Conservation (phyloP, 2,329 filamentous ascomycete genomes). For the Diaporthe sp. region DNA sequence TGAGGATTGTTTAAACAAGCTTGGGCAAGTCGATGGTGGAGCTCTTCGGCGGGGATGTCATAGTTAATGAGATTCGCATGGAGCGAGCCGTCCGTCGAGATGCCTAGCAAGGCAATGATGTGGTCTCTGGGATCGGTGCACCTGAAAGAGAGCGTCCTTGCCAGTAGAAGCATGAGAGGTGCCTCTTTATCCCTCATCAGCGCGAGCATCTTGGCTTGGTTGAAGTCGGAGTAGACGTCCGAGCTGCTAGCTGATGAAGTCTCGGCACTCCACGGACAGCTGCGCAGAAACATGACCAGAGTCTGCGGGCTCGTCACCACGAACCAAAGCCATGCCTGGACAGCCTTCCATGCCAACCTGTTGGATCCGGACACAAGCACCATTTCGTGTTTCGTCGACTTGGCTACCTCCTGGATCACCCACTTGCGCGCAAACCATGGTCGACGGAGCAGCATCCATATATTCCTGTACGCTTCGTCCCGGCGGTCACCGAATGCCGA, state of each 20-base stretch:
- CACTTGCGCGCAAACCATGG: conserved; percentile 12
- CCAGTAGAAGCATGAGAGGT: neutral
- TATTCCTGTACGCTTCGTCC: neutral
- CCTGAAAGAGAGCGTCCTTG: neutral
- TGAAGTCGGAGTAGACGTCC: neutral
- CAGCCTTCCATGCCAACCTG: neutral
- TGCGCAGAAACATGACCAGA: neutral
- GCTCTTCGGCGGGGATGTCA: neutral
- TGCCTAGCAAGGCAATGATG: neutral
- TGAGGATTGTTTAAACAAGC: neutral
- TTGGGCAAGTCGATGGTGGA: neutral
- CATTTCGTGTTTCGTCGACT: neutral
- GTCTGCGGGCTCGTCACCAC: neutral
- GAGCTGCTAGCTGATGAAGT: too few species aligned
- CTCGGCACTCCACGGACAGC: neutral
- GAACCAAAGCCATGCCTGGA: neutral
- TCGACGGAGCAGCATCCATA: neutral
- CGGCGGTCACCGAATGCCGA: neutral
- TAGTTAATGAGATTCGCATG: neutral
- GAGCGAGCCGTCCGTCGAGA: neutral
- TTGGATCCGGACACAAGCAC: neutral
- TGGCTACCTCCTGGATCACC: conserved; percentile 7
- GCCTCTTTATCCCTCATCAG: neutral
- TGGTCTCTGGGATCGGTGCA: neutral
- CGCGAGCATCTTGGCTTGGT: neutral